A percentile compares a stretch with the other conserved stretches of the same genome.
These are phyloP conservation scores for Talaromyces atroroseus DNA, from an alignment of 2,329 filamentous ascomycete species.

Conservation along the genomic window DNA sequence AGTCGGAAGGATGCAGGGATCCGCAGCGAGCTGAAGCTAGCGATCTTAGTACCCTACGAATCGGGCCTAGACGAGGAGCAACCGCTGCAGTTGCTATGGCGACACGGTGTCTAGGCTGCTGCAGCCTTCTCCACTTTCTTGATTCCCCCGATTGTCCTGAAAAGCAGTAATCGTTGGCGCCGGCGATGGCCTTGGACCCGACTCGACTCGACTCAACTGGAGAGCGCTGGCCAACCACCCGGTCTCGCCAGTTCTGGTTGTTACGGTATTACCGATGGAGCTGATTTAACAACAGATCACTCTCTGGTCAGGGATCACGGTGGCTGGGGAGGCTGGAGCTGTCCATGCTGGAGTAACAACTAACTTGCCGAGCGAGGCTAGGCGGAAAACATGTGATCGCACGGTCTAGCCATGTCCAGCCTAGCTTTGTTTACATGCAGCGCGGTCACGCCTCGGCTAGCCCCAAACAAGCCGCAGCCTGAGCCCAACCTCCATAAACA, in stretches of 20 bases:
- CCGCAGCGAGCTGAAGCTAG: conserved; percentile 2
- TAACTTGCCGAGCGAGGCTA: neutral
- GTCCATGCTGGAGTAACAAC: no score
- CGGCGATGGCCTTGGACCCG: neutral
- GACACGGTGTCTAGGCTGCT: conserved; percentile 4
- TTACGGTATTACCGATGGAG: neutral
- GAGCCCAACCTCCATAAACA: conserved; percentile 13
- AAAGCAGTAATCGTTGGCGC: neutral
- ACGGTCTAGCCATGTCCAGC: neutral
- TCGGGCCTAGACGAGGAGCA: conserved; percentile 9
- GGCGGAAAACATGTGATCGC: neutral
- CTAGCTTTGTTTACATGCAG: conserved; percentile 14
- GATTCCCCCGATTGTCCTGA: neutral
- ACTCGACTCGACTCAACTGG: no score
- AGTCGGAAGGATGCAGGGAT: conserved; percentile 6
- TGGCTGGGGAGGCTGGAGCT: conserved; percentile 3
- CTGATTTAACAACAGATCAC: no score
- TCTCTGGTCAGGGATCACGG: neutral
- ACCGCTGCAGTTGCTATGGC: conserved; percentile 7
- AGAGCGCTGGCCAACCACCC: neutral
- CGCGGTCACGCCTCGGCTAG: conserved; percentile 6
- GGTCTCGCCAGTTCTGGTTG: neutral
- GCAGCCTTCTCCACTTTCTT: neutral
- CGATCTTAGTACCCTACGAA: neutral
- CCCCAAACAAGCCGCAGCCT: conserved; percentile 1